These are phyloP conservation scores for Rhodotorula sp. DNA, from an alignment of 1,284 basidiomycete species.

Conservation along the genomic window DNA sequence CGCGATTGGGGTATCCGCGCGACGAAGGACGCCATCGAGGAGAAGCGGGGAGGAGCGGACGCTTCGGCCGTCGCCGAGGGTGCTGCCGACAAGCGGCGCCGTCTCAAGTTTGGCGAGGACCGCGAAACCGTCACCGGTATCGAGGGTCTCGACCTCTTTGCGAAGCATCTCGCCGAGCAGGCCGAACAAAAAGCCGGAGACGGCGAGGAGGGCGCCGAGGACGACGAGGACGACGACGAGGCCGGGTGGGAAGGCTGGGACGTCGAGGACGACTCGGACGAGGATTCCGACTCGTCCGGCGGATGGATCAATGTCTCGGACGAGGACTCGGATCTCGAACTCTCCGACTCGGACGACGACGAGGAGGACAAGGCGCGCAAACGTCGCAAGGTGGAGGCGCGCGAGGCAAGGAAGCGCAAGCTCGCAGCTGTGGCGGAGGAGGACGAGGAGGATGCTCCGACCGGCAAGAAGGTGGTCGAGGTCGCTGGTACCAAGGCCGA, in stretches of 20 bases:
- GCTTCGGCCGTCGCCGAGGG: constrained; percentile 36
- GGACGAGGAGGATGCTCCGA: constrained; percentile 20
- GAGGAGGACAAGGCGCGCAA: constrained; percentile 36
- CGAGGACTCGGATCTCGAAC: constrained; percentile 56
- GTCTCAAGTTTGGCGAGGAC: constrained; percentile 76
- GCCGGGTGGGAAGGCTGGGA: constrained; percentile 90
- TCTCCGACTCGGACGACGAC: constrained; percentile 40
- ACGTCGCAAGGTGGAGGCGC: constrained; percentile 20
- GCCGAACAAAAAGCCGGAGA: constrained; percentile 43
- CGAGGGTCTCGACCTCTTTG: constrained; percentile 82
- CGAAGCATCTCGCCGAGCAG: constrained; percentile 71
- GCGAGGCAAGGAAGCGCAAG: constrained; percentile 32
- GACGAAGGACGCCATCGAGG: constrained; percentile 22
- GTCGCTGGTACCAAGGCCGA: constrained; percentile 21
- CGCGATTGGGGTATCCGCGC: constrained; percentile 64
- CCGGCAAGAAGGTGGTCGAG: constrained; percentile 13
- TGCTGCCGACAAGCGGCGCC: constrained; percentile 1
- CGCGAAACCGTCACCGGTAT: constrained; percentile 71
- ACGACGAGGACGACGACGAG: constrained; percentile 62
- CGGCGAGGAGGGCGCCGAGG: constrained; percentile 50
- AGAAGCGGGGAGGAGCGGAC: constrained; percentile 40
- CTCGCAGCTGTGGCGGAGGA: constrained; percentile 43
- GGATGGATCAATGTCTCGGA: constrained; percentile 86
- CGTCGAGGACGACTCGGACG: constrained; percentile 69
- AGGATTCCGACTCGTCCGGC: constrained; percentile 62